Conservation (phyloP, 163 green algal genomes). For the Chlorella variabilis region DNA sequence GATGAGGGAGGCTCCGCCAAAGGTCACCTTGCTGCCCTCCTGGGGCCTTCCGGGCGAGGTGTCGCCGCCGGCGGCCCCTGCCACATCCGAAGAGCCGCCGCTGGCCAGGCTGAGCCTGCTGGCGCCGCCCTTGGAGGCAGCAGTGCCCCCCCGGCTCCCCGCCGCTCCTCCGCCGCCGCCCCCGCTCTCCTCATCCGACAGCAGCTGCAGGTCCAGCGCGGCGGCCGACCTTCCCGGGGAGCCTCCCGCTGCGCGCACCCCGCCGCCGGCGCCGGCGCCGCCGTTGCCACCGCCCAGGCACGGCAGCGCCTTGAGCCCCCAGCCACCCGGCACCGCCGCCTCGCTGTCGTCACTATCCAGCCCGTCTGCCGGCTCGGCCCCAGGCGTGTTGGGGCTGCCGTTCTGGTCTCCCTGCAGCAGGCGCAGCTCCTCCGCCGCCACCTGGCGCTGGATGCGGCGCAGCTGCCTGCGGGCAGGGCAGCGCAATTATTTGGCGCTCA, state of each 20-base stretch:
- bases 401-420: constrained; percentile 72
- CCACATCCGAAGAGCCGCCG: not conserved
- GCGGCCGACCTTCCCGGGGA: not conserved
- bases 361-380: not conserved
- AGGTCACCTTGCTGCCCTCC: not conserved
- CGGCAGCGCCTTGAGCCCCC: constrained; percentile 12
- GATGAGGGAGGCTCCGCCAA: not conserved
- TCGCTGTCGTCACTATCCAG: constrained; percentile 34
- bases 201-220: not conserved
- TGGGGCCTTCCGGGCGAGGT: not conserved
- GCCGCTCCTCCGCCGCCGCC: not conserved
- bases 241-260: not conserved
- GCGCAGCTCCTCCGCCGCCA: constrained; percentile 79
- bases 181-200: constrained; percentile 17
- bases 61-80: not conserved
- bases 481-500: too few relatives aligned
- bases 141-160: not conserved
- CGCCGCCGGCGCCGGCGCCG: not conserved
- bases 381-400: not conserved
- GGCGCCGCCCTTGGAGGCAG: not conserved
- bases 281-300: not conserved
- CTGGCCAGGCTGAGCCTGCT: constrained; percentile 8
- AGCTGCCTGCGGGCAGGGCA: constrained; percentile 53
- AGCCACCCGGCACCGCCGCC: not conserved
- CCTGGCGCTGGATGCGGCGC: constrained; percentile 81